Evolutionary conservation across 108 stramenopile species (phyloP).

Genomic region (Nitzschia palea): DNA sequence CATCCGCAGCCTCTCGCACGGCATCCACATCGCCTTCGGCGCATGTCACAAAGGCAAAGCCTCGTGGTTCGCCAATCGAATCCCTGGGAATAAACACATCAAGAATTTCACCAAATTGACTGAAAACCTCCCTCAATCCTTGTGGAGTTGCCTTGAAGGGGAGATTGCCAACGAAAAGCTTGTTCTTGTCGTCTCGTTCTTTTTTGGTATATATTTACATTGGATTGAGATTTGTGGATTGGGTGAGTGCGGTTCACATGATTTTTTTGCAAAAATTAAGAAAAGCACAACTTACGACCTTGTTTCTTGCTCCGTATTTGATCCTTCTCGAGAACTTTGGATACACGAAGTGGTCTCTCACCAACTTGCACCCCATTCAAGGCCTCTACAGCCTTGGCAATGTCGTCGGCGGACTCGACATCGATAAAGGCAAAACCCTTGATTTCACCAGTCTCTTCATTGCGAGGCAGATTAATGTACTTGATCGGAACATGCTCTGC

Average conservation of each 20-base stretch:
- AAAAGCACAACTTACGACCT: not conserved
- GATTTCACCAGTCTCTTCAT: slow-evolving; percentile 17
- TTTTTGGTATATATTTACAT: not conserved
- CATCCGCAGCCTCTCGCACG: slow-evolving; percentile 51
- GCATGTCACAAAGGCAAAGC: slow-evolving; percentile 85
- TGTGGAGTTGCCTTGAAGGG: slow-evolving; percentile 55
- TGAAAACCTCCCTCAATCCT: slow-evolving; percentile 63
- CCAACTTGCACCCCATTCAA: slow-evolving; percentile 50
- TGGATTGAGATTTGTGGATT: not conserved
- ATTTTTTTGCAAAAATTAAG: not conserved
- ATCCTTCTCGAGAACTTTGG: slow-evolving; percentile 65
- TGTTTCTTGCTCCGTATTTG: slow-evolving; percentile 35
- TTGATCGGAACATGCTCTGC: slow-evolving; percentile 48
- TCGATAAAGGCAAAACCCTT: slow-evolving; percentile 89
- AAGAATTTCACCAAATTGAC: slow-evolving; percentile 39
- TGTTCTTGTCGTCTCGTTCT: slow-evolving; percentile 30
- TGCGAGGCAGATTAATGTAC: slow-evolving; percentile 26
- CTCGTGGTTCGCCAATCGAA: slow-evolving; percentile 49
- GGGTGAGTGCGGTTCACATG: not conserved
- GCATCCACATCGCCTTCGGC: slow-evolving; percentile 41
- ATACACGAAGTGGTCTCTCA: slow-evolving; percentile 69
- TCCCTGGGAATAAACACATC: slow-evolving; percentile 55
- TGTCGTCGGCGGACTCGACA: slow-evolving; percentile 65
- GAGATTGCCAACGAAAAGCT: slow-evolving; percentile 86
- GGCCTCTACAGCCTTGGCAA: slow-evolving; percentile 54